These are phyloP conservation scores for Leptographium procerum DNA, from an alignment of 2,329 filamentous ascomycete genomes.

Conservation along the genomic window DNA sequence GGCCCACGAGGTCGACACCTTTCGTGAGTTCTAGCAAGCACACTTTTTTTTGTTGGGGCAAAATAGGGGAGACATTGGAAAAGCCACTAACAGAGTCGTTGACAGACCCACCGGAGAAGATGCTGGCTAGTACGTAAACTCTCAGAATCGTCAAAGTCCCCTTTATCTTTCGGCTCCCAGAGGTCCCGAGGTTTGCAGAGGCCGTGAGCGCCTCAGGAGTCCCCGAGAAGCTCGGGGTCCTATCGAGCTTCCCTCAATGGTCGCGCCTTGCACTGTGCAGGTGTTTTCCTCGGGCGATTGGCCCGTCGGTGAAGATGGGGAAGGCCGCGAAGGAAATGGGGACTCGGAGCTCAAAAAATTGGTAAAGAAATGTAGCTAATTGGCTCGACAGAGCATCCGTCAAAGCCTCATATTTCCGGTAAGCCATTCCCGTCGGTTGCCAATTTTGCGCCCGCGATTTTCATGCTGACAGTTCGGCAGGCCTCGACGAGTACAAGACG, in stretches of 20 bases:
- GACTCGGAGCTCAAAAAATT: neutral
- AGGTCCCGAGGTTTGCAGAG: neutral
- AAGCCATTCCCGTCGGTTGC: slow-evolving; percentile 22
- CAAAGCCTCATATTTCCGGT: slow-evolving; percentile 56
- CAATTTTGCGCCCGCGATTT: neutral
- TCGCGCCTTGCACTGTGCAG: neutral
- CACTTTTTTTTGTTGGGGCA: slow-evolving; percentile 8
- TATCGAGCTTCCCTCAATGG: neutral
- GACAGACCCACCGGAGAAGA: slow-evolving; percentile 52
- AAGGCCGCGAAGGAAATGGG: neutral
- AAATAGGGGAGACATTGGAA: neutral
- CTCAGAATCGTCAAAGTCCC: neutral
- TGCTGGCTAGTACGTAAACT: slow-evolving; percentile 50
- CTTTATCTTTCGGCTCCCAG: neutral
- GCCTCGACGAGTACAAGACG: slow-evolving; percentile 54
- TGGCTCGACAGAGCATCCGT: slow-evolving; percentile 48
- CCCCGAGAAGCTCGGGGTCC: neutral
- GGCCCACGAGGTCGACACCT: slow-evolving; percentile 68
- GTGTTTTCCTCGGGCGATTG: neutral
- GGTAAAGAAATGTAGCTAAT: slow-evolving; percentile 22
- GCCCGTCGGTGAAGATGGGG: neutral
- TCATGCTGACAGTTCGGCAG: slow-evolving; percentile 26
- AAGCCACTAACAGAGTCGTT: slow-evolving; percentile 10
- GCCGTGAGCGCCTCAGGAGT: neutral
- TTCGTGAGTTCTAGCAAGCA: slow-evolving; percentile 45